Conservation (phyloP, 108 stramenopile genomes). For the Skeletonema menzelii region DNA sequence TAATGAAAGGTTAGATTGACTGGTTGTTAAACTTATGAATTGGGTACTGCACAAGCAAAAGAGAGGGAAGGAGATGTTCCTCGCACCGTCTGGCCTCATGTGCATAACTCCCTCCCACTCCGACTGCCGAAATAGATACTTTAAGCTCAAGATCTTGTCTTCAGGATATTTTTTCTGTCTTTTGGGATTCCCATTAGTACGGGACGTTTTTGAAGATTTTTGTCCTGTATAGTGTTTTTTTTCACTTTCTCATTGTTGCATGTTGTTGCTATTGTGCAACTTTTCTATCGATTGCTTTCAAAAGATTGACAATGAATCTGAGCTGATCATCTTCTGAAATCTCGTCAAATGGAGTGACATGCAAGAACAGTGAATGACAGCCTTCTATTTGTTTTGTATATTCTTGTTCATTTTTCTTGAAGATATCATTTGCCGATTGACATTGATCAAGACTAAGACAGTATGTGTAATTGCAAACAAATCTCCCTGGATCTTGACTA, state of each 20-base stretch:
- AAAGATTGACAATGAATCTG: slow-evolving; percentile 47
- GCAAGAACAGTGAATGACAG: slow-evolving; percentile 64
- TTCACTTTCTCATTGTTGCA: not conserved
- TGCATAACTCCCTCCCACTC: too few relatives aligned
- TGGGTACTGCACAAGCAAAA: too few relatives aligned
- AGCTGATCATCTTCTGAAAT: slow-evolving; percentile 52
- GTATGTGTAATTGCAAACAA: slow-evolving; percentile 88
- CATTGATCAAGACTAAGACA: slow-evolving; percentile 64
- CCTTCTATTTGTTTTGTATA: not conserved
- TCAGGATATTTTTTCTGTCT: not conserved
- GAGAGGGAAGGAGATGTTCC: too few relatives aligned
- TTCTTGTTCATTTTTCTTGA: not conserved
- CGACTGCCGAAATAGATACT: too few relatives aligned
- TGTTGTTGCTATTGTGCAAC: not conserved
- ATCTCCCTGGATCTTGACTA: slow-evolving; percentile 81
- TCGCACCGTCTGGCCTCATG: too few relatives aligned
- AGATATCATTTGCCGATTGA: slow-evolving; percentile 9
- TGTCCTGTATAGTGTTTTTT: too few relatives aligned
- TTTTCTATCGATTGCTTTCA: slow-evolving; percentile 27
- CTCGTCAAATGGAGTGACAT: slow-evolving; percentile 67
- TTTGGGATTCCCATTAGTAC: too few relatives aligned
- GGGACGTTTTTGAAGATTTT: too few relatives aligned
- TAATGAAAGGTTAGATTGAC: too few relatives aligned
- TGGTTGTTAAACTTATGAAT: too few relatives aligned
- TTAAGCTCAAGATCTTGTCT: too few relatives aligned